These are phyloP conservation scores for Ajuga reptans DNA, from an alignment of 305 asterid genomes.

Conservation along the genomic window DNA sequence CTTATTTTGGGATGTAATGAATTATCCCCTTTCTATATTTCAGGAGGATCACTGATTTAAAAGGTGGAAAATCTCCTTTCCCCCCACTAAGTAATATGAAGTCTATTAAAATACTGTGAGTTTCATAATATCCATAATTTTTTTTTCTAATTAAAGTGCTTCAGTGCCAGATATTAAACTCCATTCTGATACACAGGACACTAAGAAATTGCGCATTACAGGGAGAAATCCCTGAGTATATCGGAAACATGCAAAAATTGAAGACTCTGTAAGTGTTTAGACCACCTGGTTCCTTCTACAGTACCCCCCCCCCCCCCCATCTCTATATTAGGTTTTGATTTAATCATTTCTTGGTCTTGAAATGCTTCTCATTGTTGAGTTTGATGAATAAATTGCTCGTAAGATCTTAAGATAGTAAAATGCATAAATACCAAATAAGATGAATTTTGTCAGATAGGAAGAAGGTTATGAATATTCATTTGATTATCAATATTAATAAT, in stretches of 20 bases:
- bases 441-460: too few species aligned
- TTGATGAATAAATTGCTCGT: too few species aligned
- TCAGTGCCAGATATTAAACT: neutral
- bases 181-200: conserved; percentile 34
- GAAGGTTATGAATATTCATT: too few species aligned
- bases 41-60: conserved; percentile 94
- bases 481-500: too few species aligned
- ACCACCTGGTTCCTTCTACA: neutral
- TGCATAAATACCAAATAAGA: too few species aligned
- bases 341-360: neutral
- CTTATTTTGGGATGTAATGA: neutral
- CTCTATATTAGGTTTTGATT: neutral
- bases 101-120: conserved; percentile 71
- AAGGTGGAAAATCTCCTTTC: conserved; percentile 50
- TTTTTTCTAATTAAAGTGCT: neutral
- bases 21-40: too few species aligned
- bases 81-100: conserved; percentile 49
- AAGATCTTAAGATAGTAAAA: too few species aligned
- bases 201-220: conserved; percentile 58
- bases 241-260: conserved; percentile 56
- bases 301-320: neutral
- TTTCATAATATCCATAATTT: conserved; percentile 6
- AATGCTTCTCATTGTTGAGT: conserved; percentile 6
- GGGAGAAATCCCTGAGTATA: conserved; percentile 60
- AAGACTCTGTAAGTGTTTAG: conserved; percentile 56